Evolutionary conservation across 2,329 filamentous ascomycete genomes (phyloP), one percentile per base, ranked within the genome.

Genomic region (Aspergillus sp.): DNA sequence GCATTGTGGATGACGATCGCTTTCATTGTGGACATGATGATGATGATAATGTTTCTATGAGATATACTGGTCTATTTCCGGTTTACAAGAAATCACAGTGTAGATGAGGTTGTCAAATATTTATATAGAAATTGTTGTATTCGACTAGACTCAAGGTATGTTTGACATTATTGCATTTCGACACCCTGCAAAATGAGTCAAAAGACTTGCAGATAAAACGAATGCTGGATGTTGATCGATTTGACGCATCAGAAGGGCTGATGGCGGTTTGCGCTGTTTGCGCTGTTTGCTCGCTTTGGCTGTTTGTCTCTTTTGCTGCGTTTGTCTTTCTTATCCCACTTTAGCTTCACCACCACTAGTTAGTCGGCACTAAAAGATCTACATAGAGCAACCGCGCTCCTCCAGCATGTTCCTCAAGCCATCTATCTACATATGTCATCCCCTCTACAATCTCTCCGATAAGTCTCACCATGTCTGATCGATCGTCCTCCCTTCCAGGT

Each of bases 1-100:
- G 69, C 52, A 9, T 54, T 53, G 53, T 64, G 58, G 39, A 72
- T 67, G 28, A 73, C 65, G 26, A 65, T 65, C 29, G 71, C 71
- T 54, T 67, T 69, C 73, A 74, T 75, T 7, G 60, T 67, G 11
- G 36, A 30, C 43, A 48, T 46, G 10, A 27, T 27, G 27, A 12
- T 27, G 12, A 11, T 27, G 27, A 12, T 27, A 6, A 11, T 36
- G 11, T 27, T 36, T 19, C 19, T 19, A 19, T 19, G 19, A 9
- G 34, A 35, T 35, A 13, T n/a, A 35, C 9, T 11, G 30, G 41
- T 46, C 34, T 32, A 19, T 19, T 19, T 19, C 19, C 19, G 19
- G 19, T 19, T 19, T 19, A 19, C 19, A 19, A 19, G 19, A 19
- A 19, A 19, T 19, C 19, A 19, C 19, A 19, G 19, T 19, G 19